These are phyloP conservation scores for Lactarius sp. DNA, from an alignment of 768 basidiomycete species.

Conservation along the genomic window DNA sequence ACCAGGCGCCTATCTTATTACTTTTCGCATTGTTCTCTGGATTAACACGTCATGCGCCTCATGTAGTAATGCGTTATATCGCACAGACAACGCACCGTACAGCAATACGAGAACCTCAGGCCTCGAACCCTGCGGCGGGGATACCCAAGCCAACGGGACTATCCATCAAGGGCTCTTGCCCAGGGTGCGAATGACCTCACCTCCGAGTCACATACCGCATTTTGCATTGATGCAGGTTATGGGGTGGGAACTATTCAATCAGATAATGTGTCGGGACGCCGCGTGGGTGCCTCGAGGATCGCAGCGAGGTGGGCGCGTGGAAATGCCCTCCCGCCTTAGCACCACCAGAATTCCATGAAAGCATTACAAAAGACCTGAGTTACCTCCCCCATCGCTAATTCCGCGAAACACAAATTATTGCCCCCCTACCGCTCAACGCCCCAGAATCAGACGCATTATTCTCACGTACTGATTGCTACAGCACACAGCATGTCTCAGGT, in stretches of 20 bases:
- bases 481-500: conserved; percentile 16
- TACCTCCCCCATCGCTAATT: neutral
- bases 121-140: neutral
- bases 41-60: neutral
- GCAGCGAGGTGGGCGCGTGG: conserved; percentile 11
- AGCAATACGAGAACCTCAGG: neutral
- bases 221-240: neutral
- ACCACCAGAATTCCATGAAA: neutral
- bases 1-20: neutral
- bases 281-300: conserved; percentile 9
- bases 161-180: neutral
- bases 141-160: neutral
- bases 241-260: neutral
- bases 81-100: neutral
- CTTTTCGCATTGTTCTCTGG: neutral
- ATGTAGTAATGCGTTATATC: neutral
- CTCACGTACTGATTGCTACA: neutral
- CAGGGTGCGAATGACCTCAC: neutral
- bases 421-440: neutral
- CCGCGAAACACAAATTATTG: neutral
- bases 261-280: neutral
- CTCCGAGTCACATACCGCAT: neutral
- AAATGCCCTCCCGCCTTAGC: neutral
- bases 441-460: neutral
- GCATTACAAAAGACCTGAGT: conserved; percentile 10